phyloP scores from a whole-genome alignment of 805 yeast species.

The Suhomyces prunicola region DNA sequence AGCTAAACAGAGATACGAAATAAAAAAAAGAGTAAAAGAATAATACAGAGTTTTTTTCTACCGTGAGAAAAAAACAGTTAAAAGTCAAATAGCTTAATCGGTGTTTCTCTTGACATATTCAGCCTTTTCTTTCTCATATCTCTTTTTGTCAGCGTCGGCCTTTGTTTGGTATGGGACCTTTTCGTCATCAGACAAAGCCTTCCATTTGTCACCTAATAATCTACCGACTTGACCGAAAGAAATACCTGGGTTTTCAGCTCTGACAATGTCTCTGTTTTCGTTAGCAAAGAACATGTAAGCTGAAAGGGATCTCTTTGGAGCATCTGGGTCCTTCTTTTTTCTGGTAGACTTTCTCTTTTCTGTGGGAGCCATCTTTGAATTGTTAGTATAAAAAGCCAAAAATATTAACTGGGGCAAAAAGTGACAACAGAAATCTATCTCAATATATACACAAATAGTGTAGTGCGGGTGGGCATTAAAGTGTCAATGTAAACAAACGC shows the following conservation, averaged over 20 bases:
- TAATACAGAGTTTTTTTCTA: neutral
- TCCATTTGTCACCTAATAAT: constrained; percentile 95
- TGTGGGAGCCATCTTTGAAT: constrained; percentile 14
- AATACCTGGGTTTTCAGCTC: constrained; percentile 95
- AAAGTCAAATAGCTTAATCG: constrained; percentile 5
- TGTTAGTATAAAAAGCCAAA: constrained; percentile 8
- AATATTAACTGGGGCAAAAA: neutral
- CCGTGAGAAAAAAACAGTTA: neutral
- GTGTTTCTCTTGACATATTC: constrained; percentile 54
- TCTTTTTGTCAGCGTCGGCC: constrained; percentile 95
- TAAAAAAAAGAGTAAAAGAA: constrained; percentile 2
- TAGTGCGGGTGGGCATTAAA: neutral
- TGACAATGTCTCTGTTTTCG: constrained; percentile 93
- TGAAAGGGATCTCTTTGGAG: constrained; percentile 97
- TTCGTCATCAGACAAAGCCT: constrained; percentile 77
- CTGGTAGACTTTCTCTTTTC: constrained; percentile 44
- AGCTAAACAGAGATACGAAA: constrained; percentile 6
- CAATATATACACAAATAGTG: constrained; percentile 1
- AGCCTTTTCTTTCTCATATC: constrained; percentile 95
- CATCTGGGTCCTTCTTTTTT: constrained; percentile 82
- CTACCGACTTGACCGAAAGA: constrained; percentile 95
- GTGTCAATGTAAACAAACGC: constrained; percentile 6
- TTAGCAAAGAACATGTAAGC: constrained; percentile 99
- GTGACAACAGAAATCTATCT: neutral
- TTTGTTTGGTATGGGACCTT: constrained; percentile 88